These are phyloP conservation scores for Russula earlei DNA, from an alignment of 768 basidiomycete species.

Conservation along the genomic window DNA sequence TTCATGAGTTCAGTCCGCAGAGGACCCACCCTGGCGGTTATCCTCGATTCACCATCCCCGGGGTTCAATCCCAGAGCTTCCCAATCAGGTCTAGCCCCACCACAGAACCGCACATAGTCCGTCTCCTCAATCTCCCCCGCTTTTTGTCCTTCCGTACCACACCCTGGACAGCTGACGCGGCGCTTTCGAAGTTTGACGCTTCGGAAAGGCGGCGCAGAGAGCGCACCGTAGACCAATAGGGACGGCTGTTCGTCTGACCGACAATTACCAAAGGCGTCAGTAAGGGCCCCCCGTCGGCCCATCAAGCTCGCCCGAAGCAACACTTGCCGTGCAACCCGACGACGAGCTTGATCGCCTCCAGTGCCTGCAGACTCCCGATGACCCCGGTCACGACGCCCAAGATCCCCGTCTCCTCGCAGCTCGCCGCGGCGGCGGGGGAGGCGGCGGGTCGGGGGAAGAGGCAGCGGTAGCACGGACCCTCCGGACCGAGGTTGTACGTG, in stretches of 20 bases:
- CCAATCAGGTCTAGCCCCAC: conserved; percentile 62
- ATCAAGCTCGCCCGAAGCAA: not conserved
- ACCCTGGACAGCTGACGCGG: conserved; percentile 65
- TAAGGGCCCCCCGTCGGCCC: too few relatives aligned
- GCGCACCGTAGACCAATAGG: conserved; percentile 66
- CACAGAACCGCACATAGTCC: conserved; percentile 86
- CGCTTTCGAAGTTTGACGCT: conserved; percentile 71
- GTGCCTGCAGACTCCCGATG: conserved; percentile 82
- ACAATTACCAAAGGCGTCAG: too few relatives aligned
- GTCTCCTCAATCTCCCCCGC: conserved; percentile 41
- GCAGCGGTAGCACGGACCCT: conserved; percentile 90
- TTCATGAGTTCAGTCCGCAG: not conserved
- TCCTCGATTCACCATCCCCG: conserved; percentile 18
- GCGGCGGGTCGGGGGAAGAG: conserved; percentile 78
- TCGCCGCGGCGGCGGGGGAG: conserved; percentile 44
- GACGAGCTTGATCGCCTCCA: conserved; percentile 78
- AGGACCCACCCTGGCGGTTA: conserved; percentile 28
- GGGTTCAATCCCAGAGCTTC: conserved; percentile 39
- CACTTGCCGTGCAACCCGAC: conserved; percentile 52
- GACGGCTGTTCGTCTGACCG: conserved; percentile 47
- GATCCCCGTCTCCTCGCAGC: conserved; percentile 85
- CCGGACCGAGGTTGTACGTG: conserved; percentile 55
- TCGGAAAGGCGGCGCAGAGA: conserved; percentile 64
- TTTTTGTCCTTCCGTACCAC: conserved; percentile 44
- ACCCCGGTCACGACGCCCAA: conserved; percentile 83